Conservation (phyloP, 306 rosid genomes). For the Sindora glabra region DNA sequence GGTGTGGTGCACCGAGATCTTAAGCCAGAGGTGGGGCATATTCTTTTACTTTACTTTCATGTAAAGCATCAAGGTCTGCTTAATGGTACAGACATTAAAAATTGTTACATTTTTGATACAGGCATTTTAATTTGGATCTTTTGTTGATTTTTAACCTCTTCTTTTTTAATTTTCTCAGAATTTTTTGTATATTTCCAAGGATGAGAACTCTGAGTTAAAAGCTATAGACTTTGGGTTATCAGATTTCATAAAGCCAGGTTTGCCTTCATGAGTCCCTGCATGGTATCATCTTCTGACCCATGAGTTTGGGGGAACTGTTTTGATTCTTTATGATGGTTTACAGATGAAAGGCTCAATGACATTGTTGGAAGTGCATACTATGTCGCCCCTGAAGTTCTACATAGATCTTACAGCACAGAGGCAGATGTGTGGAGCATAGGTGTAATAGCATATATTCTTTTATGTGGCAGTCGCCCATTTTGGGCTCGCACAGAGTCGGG, state of each 20-base stretch:
- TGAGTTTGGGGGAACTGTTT: constrained; percentile 11
- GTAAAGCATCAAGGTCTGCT: constrained; percentile 3
- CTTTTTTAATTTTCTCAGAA: constrained; percentile 45
- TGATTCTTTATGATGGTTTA: constrained; percentile 13
- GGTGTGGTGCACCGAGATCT: constrained; percentile 99
- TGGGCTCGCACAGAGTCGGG: constrained; percentile 99
- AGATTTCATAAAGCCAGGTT: constrained; percentile 94
- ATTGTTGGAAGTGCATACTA: constrained; percentile 99
- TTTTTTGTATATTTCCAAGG: constrained; percentile 74
- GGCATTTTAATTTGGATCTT: neutral
- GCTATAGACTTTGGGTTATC: constrained; percentile 98
- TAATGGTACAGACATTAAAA: neutral
- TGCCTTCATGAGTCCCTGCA: constrained; percentile 17
- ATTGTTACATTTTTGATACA: no score
- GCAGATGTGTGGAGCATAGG: constrained; percentile 99
- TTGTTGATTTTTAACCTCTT: constrained; percentile 18
- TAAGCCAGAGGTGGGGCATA: constrained; percentile 79
- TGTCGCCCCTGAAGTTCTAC: constrained; percentile 98
- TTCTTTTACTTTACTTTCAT: constrained; percentile 12
- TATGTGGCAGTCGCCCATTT: constrained; percentile 99
- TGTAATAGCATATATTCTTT: constrained; percentile 90
- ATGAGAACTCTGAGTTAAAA: constrained; percentile 78
- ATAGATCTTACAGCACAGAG: constrained; percentile 83
- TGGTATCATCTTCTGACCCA: constrained; percentile 10
- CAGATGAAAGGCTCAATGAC: constrained; percentile 97